These are phyloP conservation scores for Lolium multiflorum DNA, from an alignment of 176 grass and related monocot species.

Conservation along the genomic window DNA sequence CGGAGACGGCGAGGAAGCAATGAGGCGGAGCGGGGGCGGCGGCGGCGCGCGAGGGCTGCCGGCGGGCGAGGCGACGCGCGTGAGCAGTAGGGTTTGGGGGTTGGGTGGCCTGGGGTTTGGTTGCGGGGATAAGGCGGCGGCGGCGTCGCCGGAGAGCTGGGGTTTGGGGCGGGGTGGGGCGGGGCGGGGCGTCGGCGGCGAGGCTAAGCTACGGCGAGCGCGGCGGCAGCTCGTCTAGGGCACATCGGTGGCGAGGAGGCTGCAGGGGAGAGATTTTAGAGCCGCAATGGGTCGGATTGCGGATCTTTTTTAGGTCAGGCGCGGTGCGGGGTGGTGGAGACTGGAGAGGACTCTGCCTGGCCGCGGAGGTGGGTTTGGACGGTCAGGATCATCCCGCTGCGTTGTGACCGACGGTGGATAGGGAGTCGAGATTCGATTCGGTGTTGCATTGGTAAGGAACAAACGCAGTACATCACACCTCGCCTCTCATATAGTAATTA, in stretches of 20 bases:
- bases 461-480: neutral
- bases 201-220: constrained; percentile 3
- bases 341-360: constrained; percentile 4
- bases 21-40: neutral
- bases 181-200: neutral
- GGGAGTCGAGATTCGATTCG: neutral
- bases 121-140: neutral
- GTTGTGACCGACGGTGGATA: neutral
- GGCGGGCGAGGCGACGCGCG: neutral
- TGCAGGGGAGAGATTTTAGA: constrained; percentile 14
- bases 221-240: constrained; percentile 18
- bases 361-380: neutral
- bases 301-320: constrained; percentile 36
- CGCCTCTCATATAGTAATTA: too few relatives aligned
- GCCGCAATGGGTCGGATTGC: constrained; percentile 12
- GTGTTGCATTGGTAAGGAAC: neutral
- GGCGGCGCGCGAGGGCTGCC: neutral
- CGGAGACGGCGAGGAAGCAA: neutral
- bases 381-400: neutral
- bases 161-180: neutral
- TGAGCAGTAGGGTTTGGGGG: constrained; percentile 13
- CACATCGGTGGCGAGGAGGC: constrained; percentile 15
- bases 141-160: neutral
- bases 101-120: neutral
- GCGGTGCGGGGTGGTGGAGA: neutral